Evolutionary conservation across 2,329 filamentous ascomycete species (phyloP).

Genomic region (Sodiomyces alkalinus): DNA sequence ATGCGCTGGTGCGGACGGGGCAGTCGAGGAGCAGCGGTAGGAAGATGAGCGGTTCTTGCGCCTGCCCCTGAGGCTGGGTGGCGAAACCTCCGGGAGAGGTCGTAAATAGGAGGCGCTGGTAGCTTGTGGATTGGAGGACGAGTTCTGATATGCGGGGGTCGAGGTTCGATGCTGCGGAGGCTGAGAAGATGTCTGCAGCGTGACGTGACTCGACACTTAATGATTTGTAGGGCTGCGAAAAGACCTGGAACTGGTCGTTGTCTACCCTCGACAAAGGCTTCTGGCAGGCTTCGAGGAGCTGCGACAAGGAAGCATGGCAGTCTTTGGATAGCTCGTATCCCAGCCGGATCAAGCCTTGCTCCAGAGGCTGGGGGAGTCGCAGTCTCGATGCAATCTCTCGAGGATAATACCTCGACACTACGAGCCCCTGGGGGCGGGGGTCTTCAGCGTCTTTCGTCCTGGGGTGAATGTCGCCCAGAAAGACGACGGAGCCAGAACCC

Average conservation of each 20-base stretch:
- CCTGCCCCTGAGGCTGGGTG: no score
- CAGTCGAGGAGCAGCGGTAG: conserved; percentile 48
- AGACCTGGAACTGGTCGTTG: conserved; percentile 12
- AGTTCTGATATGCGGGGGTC: conserved; percentile 25
- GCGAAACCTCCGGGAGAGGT: no score
- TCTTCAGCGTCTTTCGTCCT: conserved; percentile 8
- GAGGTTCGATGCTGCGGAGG: conserved; percentile 6
- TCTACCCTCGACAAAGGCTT: conserved; percentile 2
- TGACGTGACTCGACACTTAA: neutral
- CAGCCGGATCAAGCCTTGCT: conserved; percentile 14
- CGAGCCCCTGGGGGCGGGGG: conserved; percentile 5
- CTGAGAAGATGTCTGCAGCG: neutral
- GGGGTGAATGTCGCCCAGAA: conserved; percentile 48
- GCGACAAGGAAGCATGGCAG: conserved; percentile 10
- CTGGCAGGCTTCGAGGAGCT: conserved; percentile 7
- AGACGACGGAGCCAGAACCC: conserved; percentile 47
- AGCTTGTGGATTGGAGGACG: conserved; percentile 17
- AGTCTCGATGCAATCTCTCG: conserved; percentile 25
- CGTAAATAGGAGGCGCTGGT: no score
- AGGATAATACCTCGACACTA: conserved; percentile 13
- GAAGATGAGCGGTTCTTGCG: conserved; percentile 33
- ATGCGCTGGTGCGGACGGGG: conserved; percentile 37
- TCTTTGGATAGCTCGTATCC: conserved; percentile 20
- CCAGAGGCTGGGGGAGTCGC: conserved; percentile 18
- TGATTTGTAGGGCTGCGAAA: conserved; percentile 16